Base-by-base conservation (phyloP, 208 protist species). In the Phytomonas francai region DNA sequence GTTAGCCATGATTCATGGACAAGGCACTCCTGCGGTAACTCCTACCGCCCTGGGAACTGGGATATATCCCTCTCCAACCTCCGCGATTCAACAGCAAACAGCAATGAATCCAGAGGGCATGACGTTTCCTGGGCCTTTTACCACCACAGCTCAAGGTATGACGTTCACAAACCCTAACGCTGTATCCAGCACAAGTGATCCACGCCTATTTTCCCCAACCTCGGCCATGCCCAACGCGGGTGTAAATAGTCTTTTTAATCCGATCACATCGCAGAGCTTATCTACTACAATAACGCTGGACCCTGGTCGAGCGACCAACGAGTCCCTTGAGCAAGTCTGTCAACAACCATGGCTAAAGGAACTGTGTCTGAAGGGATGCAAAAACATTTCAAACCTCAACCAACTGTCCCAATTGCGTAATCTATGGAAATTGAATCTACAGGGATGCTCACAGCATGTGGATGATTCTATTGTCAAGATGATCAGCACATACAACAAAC, bases 371-470 rank as follows among this genome's bases (percentile, higher is more conserved):
- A 86, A 87, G 63, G 74, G 76, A 32, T 89, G 84, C 77, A 81
- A 81, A 57, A 77, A 76, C 31, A 83, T 89, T 78, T 83, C 77
- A 59, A 80, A 70, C 72, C 77, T 89, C 39, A 74, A 51, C 49
- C 73, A 80, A 33, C 68, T 89, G 59, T 63, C 71, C 6, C 78
- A 74, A 8, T 77, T 89, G 63, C 70, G 73, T 30, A 85, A 83
- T 65, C 51, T 89, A 63, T 89, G 84, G 81, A 80, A 84, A 71
- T 69, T 89, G 57, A 89, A 84, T 66, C 71, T 89, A 63, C 84
- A 89, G 65, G 81, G 84, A 30, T 89, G 84, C 76, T 65, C 73
- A 32, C 77, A 79, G 69, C 71, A 57, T 34, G 81, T 89, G 3
- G 81, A 87, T 59, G 80, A 89, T 68, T 72, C 45, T 60, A 79